phyloP scores from a whole-genome alignment of 345 rosid genomes.

The Arabidopsis arenosa region DNA sequence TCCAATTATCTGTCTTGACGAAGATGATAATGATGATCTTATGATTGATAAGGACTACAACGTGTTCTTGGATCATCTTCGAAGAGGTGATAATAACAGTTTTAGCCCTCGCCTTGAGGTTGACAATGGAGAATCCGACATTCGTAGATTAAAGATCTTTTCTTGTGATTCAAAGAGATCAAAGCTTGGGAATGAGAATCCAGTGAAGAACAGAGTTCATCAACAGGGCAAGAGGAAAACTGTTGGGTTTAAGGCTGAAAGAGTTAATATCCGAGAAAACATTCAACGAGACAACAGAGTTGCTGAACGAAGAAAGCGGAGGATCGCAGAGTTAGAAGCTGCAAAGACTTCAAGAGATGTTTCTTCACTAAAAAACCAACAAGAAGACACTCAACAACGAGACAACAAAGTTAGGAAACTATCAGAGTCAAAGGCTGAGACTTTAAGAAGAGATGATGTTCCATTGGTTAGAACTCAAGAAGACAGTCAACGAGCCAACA shows the following conservation, averaged over 20 bases:
- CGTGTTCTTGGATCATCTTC: conserved; percentile 26
- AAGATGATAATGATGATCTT: conserved; percentile 29
- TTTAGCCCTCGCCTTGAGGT: conserved; percentile 9
- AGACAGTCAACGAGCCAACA: conserved; percentile 5
- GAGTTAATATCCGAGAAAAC: background rate
- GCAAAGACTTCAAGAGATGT: background rate
- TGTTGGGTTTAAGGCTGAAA: conserved; percentile 2
- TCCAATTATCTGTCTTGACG: conserved; percentile 32
- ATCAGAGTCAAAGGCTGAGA: conserved; percentile 4
- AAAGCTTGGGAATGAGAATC: background rate
- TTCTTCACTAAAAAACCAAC: background rate
- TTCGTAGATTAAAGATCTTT: conserved; percentile 18
- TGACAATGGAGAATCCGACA: conserved; percentile 3
- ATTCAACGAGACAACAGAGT: conserved; percentile 38
- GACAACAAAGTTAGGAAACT: background rate
- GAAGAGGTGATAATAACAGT: background rate
- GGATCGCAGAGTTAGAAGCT: background rate
- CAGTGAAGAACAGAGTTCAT: conserved; percentile 20
- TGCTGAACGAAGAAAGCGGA: conserved; percentile 34
- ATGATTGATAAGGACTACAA: conserved; percentile 27
- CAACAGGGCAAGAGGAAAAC: conserved; percentile 5
- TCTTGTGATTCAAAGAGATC: conserved; percentile 6
- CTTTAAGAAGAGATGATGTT: background rate
- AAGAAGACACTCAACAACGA: background rate
- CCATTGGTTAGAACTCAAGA: conserved; percentile 10